A percentile compares a stretch with the other conserved stretches of the same genome.
phyloP scores from a whole-genome alignment of 2,329 filamentous ascomycete genomes.

The Rachicladosporium sp. region DNA sequence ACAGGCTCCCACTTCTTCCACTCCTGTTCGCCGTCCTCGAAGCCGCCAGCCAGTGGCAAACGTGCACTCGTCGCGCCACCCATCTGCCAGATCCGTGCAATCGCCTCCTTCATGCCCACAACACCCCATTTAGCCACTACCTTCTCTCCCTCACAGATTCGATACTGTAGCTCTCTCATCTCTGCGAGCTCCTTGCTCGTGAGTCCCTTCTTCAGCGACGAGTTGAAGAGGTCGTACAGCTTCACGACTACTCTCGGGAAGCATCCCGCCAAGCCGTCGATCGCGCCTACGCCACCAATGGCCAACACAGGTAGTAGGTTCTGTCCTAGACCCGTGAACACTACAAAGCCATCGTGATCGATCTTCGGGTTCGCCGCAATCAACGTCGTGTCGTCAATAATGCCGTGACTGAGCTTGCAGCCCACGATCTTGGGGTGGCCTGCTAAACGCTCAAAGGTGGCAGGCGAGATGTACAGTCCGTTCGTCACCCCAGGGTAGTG shows the following conservation, averaged over 20 bases:
- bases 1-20: conserved; percentile 43
- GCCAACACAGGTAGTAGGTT: conserved; percentile 52
- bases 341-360: conserved; percentile 46
- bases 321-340: conserved; percentile 54
- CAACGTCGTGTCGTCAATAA: conserved; percentile 52
- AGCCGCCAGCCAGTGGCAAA: conserved; percentile 45
- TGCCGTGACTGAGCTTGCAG: conserved; percentile 57
- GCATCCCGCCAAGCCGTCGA: conserved; percentile 53
- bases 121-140: conserved; percentile 48
- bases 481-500: conserved; percentile 58
- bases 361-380: conserved; percentile 48
- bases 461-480: conserved; percentile 45
- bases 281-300: conserved; percentile 52
- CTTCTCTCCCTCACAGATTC: conserved; percentile 50
- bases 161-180: conserved; percentile 46
- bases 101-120: conserved; percentile 54
- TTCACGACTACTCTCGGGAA: conserved; percentile 50
- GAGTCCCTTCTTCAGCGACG: conserved; percentile 27
- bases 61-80: conserved; percentile 48
- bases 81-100: conserved; percentile 45
- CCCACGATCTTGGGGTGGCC: conserved; percentile 55
- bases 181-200: conserved; percentile 33
- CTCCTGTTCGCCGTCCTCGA: conserved; percentile 45
- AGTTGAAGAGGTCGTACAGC: conserved; percentile 40
- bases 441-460: conserved; percentile 47